Evolutionary conservation across 768 basidiomycete genomes (phyloP).

Genomic region (Coprinellus micaceus): DNA sequence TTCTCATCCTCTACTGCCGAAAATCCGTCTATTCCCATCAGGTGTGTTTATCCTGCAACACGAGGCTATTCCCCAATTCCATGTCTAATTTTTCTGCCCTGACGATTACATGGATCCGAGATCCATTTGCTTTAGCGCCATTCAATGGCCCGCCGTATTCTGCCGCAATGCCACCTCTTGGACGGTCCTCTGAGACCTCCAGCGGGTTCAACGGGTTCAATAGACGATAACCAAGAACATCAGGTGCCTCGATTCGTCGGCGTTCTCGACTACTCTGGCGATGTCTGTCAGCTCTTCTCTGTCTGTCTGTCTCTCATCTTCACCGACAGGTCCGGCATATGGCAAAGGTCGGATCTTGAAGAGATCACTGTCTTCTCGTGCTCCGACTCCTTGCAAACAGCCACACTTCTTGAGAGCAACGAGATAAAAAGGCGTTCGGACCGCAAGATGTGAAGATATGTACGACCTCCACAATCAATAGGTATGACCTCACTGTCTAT

Average conservation of each 20-base stretch:
- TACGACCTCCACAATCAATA: neutral
- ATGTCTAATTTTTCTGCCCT: neutral
- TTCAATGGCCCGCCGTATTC: neutral
- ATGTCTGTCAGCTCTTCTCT: neutral
- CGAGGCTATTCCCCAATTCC: neutral
- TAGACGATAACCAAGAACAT: neutral
- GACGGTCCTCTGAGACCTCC: neutral
- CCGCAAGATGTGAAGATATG: neutral
- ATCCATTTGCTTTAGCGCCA: neutral
- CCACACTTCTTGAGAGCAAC: neutral
- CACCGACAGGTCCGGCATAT: neutral
- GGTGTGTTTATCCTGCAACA: neutral
- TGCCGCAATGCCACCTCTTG: neutral
- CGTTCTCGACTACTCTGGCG: neutral
- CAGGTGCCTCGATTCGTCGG: neutral
- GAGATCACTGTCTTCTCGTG: neutral
- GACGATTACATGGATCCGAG: neutral
- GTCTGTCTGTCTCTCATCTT: neutral
- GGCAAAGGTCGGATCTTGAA: conserved; percentile 1
- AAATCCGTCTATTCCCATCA: no score
- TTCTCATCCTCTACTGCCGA: no score
- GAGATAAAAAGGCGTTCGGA: neutral
- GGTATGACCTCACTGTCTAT: neutral
- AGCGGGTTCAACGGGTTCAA: neutral
- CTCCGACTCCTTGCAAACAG: neutral